A percentile compares a stretch with the other conserved stretches of the same genome.
Conservation (phyloP, 441 rosid genomes). For the Monsonia emarginata region DNA sequence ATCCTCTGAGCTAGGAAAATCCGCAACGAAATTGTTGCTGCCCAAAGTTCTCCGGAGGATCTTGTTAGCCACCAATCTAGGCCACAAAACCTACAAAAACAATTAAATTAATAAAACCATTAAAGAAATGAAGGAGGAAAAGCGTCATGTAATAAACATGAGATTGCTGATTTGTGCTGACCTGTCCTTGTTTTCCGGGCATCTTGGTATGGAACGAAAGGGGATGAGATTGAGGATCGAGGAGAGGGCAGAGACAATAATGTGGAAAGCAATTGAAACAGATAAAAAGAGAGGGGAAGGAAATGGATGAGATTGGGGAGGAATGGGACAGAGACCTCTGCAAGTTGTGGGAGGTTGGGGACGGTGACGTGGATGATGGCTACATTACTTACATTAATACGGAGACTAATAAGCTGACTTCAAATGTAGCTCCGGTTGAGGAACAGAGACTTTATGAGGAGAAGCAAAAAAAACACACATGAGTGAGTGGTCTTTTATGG, state of each 20-base stretch:
- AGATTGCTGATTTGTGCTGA: conserved; percentile 9
- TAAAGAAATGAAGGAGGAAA: neutral
- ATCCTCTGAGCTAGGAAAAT: conserved; percentile 37
- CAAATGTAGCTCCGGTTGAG: conserved; percentile 1
- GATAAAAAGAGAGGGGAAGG: conserved; percentile 20
- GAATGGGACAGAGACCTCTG: conserved; percentile 34
- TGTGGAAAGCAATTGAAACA: conserved; percentile 7
- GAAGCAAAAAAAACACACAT: no score
- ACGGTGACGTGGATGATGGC: conserved; percentile 35
- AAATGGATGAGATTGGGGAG: conserved; percentile 16
- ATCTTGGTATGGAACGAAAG: conserved; percentile 22
- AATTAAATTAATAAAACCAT: neutral
- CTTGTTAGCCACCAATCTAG: conserved; percentile 66
- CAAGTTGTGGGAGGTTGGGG: conserved; percentile 31
- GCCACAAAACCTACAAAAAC: conserved; percentile 65
- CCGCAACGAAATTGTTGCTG: conserved; percentile 66
- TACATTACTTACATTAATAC: neutral
- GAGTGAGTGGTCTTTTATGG: no score
- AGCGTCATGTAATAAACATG: neutral
- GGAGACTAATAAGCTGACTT: neutral
- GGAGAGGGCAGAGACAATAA: neutral
- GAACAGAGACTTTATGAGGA: no score
- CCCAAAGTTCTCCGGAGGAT: conserved; percentile 50
- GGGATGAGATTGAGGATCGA: neutral
- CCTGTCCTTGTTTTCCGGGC: conserved; percentile 41